A percentile compares a stretch with the other conserved stretches of the same genome.
Evolutionary conservation across 257 asterid species (phyloP).

Genomic region (Salvia rosmarinus): DNA sequence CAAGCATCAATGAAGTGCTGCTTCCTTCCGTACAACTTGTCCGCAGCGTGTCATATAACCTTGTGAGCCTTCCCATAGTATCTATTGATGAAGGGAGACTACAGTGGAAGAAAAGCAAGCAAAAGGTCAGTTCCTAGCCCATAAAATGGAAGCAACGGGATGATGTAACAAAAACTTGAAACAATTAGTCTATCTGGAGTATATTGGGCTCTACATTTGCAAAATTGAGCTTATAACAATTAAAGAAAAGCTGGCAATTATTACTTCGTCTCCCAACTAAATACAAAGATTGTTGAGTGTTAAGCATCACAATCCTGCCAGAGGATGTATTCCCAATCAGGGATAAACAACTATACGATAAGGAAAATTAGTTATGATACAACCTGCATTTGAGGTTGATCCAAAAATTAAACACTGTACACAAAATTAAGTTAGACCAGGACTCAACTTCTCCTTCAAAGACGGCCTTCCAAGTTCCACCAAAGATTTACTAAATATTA

Average conservation of each 20-base stretch:
- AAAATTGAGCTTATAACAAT: neutral
- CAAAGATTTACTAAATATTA: neutral
- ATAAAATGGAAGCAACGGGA: neutral
- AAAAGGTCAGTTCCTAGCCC: neutral
- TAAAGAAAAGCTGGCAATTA: neutral
- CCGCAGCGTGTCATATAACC: conserved; percentile 32
- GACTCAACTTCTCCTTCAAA: neutral
- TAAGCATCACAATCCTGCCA: neutral
- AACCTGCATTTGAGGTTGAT: too few species aligned
- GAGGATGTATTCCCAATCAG: too few species aligned
- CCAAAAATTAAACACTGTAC: neutral
- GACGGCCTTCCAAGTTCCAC: neutral
- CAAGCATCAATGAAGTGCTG: neutral
- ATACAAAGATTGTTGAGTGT: neutral
- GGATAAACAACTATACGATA: too few species aligned
- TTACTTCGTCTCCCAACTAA: neutral
- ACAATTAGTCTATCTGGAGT: neutral
- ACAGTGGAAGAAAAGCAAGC: conserved; percentile 35
- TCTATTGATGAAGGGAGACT: conserved; percentile 88
- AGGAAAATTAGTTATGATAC: too few species aligned
- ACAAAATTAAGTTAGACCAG: neutral
- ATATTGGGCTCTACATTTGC: neutral
- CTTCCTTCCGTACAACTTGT: neutral
- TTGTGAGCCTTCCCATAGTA: conserved; percentile 85
- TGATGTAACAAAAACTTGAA: neutral